These are phyloP conservation scores for Trichoderma asperellum DNA, from an alignment of 2,329 filamentous ascomycete species.

Conservation along the genomic window DNA sequence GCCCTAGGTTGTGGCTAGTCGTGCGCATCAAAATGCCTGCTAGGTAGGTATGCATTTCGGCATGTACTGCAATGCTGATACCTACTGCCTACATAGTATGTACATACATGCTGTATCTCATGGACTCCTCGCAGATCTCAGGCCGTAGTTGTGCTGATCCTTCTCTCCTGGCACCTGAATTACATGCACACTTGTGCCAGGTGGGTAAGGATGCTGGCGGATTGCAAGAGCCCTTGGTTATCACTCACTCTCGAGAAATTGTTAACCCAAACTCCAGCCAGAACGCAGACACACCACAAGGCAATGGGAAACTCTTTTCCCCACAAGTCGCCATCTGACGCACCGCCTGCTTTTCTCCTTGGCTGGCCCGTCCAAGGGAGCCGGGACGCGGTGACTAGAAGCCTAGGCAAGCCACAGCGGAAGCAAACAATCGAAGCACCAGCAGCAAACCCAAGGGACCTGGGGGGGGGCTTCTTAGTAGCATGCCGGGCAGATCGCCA, in stretches of 20 bases:
- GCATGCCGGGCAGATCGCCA: slow-evolving; percentile 6
- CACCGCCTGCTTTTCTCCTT: not conserved
- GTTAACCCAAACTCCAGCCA: not conserved
- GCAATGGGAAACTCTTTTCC: not conserved
- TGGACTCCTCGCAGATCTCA: not conserved
- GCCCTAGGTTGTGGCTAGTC: not conserved
- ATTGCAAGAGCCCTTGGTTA: not conserved
- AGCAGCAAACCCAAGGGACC: not conserved
- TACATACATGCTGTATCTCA: not conserved
- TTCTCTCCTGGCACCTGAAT: not conserved
- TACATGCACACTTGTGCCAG: not conserved
- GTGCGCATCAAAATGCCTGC: not conserved
- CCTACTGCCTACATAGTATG: too few species aligned
- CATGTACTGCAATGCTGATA: too few species aligned
- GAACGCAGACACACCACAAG: not conserved
- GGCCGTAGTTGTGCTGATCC: not conserved
- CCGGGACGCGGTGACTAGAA: slow-evolving; percentile 5
- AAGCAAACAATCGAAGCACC: not conserved
- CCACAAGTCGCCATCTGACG: not conserved
- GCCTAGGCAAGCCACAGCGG: not conserved
- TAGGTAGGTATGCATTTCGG: too few species aligned
- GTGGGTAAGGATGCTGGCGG: not conserved
- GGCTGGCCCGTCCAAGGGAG: not conserved
- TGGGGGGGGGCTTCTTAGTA: not conserved
- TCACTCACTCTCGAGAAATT: not conserved